Percentiles rank a stretch among this genome's conserved stretches.
phyloP scores from a whole-genome alignment of 1,284 basidiomycete genomes.

The Rhodotorula sp. region DNA sequence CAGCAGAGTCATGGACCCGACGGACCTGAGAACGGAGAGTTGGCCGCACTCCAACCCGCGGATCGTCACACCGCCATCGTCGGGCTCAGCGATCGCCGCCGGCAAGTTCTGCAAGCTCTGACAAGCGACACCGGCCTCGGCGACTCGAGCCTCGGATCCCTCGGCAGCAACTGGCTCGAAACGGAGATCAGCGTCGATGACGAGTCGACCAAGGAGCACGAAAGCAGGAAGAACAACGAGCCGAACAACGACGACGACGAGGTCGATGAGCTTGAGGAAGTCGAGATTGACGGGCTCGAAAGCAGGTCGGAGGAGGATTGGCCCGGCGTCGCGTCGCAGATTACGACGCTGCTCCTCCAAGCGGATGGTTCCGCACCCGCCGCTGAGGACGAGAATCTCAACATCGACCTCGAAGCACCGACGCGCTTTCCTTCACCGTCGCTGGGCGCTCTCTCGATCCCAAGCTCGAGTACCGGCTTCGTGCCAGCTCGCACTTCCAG shows the following conservation, averaged over 20 bases:
- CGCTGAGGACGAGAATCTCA: too few species aligned
- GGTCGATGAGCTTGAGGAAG: constrained; percentile 7
- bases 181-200: not conserved
- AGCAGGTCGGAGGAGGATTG: not conserved
- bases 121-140: not conserved
- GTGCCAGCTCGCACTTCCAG: too few species aligned
- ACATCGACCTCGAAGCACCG: constrained; percentile 4
- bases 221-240: not conserved
- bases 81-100: constrained; percentile 11
- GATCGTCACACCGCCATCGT: constrained; percentile 1
- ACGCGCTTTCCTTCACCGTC: not conserved
- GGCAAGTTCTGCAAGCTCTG: not conserved
- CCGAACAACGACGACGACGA: not conserved
- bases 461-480: not conserved
- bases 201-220: too few species aligned
- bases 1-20: not conserved
- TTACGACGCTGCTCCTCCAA: too few species aligned
- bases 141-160: too few species aligned
- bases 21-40: not conserved
- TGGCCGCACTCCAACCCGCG: not conserved
- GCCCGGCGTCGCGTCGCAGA: not conserved
- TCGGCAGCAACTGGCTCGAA: not conserved
- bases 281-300: not conserved
- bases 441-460: too few species aligned
- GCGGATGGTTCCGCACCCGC: too few species aligned